phyloP scores from a whole-genome alignment of 2,329 filamentous ascomycete genomes.

The Penicillium sp. region DNA sequence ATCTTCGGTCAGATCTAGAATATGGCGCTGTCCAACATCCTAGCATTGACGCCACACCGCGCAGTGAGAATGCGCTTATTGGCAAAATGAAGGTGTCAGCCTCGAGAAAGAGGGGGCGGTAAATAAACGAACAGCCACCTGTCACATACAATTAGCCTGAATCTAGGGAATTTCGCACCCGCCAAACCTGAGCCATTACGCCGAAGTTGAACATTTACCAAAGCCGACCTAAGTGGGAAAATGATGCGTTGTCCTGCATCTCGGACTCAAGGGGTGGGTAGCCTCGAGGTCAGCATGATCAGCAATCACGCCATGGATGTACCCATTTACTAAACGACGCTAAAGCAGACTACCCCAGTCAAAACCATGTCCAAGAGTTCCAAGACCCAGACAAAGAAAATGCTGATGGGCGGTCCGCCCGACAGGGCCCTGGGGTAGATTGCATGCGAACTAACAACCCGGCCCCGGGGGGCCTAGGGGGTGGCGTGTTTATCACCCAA shows the following conservation, averaged over 20 bases:
- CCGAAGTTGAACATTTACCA: neutral
- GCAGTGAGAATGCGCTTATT: conserved; percentile 18
- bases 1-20: conserved; percentile 14
- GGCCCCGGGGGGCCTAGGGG: neutral
- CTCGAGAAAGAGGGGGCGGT: no score
- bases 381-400: neutral
- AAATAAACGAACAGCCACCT: neutral
- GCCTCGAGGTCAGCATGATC: neutral
- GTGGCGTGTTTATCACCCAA: neutral
- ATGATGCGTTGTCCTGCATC: neutral
- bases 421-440: neutral
- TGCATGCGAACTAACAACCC: neutral
- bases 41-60: neutral
- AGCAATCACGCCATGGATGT: neutral
- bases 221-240: neutral
- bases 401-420: neutral
- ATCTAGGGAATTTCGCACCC: neutral
- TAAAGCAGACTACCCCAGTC: neutral
- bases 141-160: neutral
- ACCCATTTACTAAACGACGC: neutral
- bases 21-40: neutral
- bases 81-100: conserved; percentile 2
- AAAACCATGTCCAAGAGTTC: neutral
- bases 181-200: neutral
- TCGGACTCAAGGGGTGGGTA: neutral